Percentiles rank a stretch among this genome's conserved stretches.
phyloP scores from a whole-genome alignment of 2,329 filamentous ascomycete genomes.

The Colletotrichum aenigma region DNA sequence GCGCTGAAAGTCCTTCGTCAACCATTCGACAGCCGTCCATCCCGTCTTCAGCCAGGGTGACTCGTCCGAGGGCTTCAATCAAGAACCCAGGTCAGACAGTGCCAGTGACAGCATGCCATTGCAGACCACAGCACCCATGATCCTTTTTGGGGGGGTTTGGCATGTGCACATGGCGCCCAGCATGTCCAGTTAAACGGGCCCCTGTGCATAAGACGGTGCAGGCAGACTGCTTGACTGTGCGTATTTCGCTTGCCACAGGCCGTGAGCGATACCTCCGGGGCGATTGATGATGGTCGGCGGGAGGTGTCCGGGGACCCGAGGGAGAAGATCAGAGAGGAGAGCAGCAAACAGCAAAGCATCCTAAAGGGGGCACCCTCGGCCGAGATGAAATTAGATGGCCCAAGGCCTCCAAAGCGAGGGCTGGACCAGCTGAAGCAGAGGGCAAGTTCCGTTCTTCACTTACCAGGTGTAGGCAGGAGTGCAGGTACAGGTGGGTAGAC shows the following conservation, averaged over 20 bases:
- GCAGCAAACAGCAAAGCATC: background rate
- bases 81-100: background rate
- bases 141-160: background rate
- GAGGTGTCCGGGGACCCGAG: background rate
- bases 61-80: background rate
- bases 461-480: background rate
- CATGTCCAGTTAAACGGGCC: background rate
- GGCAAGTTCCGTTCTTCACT: background rate
- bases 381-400: background rate
- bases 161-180: slow-evolving; percentile 10
- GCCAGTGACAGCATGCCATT: background rate
- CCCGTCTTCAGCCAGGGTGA: background rate
- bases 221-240: background rate
- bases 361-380: background rate
- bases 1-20: background rate
- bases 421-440: background rate
- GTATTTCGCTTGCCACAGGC: slow-evolving; percentile 1
- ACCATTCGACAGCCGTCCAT: background rate
- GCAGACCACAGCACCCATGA: background rate
- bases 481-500: background rate
- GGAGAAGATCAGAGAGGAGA: background rate
- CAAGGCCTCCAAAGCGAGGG: background rate
- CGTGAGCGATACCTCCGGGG: background rate
- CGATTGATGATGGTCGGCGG: background rate
- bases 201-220: background rate